Percentiles rank a stretch among this genome's conserved stretches.
Conservation (phyloP, 2,329 filamentous ascomycete species). For the Leptographium flavum region DNA sequence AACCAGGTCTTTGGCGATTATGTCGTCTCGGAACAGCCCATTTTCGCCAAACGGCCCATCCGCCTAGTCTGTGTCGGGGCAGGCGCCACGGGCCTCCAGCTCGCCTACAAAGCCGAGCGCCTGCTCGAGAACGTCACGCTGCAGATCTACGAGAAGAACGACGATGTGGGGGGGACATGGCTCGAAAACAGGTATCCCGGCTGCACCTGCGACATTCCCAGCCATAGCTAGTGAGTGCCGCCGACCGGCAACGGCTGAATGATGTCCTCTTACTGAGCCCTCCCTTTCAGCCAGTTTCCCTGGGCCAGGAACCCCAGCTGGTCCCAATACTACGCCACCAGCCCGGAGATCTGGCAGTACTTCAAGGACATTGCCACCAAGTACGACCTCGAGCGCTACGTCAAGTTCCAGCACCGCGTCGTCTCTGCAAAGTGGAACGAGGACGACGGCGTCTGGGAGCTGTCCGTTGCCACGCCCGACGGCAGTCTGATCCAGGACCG, state of each 20-base stretch:
- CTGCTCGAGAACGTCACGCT: constrained; percentile 31
- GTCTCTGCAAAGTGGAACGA: constrained; percentile 27
- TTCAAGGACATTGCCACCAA: constrained; percentile 18
- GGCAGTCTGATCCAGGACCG: constrained; percentile 8
- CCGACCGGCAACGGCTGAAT: too few relatives aligned
- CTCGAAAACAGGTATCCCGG: constrained; percentile 15
- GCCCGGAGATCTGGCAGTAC: constrained; percentile 14
- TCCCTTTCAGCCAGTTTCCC: too few relatives aligned
- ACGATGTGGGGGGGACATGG: constrained; percentile 35
- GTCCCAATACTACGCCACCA: constrained; percentile 16
- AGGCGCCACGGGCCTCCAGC: constrained; percentile 29
- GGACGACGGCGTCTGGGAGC: constrained; percentile 21
- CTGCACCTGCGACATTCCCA: constrained; percentile 45
- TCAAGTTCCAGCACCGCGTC: constrained; percentile 28
- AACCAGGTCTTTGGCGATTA: too few relatives aligned
- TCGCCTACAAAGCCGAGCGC: constrained; percentile 13
- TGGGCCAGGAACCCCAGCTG: constrained; percentile 17
- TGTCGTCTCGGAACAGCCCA: too few relatives aligned
- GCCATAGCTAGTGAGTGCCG: constrained; percentile 54
- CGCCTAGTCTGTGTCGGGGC: constrained; percentile 29
- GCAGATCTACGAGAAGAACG: constrained; percentile 52
- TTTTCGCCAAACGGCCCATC: constrained; percentile 5
- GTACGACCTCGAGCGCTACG: constrained; percentile 23
- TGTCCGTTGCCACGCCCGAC: constrained; percentile 14
- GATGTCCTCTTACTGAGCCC: too few relatives aligned